Evolutionary conservation across 768 basidiomycete species (phyloP).

Genomic region (Pisolithus sp.): DNA sequence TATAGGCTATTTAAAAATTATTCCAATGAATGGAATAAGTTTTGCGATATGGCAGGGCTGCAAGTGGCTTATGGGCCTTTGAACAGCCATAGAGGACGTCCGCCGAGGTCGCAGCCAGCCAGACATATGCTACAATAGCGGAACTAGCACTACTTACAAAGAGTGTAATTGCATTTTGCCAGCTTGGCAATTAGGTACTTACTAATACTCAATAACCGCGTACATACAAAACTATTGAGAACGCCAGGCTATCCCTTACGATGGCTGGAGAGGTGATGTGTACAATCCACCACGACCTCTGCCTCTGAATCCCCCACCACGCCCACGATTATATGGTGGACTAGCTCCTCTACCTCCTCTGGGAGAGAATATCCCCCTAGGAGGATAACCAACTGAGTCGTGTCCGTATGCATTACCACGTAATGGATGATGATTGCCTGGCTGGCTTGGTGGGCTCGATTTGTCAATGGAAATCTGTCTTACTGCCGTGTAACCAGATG

Average conservation of each 20-base stretch:
- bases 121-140: not conserved
- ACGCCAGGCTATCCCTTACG: not conserved
- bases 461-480: not conserved
- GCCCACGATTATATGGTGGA: slow-evolving; percentile 24
- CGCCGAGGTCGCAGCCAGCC: no score
- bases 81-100: slow-evolving; percentile 4
- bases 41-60: slow-evolving; percentile 80
- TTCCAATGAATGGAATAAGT: slow-evolving; percentile 94
- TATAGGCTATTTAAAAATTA: slow-evolving; percentile 89
- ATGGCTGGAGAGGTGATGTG: slow-evolving; percentile 5
- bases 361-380: slow-evolving; percentile 20
- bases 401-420: slow-evolving; percentile 27
- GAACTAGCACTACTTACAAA: no score
- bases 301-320: slow-evolving; percentile 28
- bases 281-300: slow-evolving; percentile 22
- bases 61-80: slow-evolving; percentile 24
- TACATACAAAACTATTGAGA: not conserved
- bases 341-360: slow-evolving; percentile 28
- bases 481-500: not conserved
- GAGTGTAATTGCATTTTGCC: no score
- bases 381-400: slow-evolving; percentile 14
- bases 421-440: slow-evolving; percentile 8
- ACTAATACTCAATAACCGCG: no score
- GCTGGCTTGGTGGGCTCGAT: not conserved
- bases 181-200: no score